Base-by-base conservation (phyloP, 2,329 filamentous ascomycete species). In the Ascosphaera pollenicola region DNA sequence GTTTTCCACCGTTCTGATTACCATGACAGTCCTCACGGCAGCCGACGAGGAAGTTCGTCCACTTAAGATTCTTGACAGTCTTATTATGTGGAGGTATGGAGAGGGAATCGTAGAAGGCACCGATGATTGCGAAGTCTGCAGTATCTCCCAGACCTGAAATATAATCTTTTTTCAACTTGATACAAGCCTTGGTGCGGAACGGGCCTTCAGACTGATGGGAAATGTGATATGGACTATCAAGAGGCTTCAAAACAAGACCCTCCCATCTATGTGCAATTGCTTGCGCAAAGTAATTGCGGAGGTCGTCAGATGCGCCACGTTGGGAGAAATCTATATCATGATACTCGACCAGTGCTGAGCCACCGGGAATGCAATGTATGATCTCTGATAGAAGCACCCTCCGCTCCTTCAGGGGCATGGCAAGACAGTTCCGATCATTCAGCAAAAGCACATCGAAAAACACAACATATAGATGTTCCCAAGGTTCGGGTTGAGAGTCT, bases 121-220 rank as follows among this genome's bases (percentile, higher is more conserved):
- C 84, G 2, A 93, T 61, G 2, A 87, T 66, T 2, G 78, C 75
- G 51, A 93, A 80, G 53, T 93, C 85, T 8, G 79, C 79, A 21
- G 83, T 72, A 43, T 91, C 84, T 1, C 83, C 82, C 51, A 87
- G 71, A 2, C 73, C 73, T 18, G 68, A 65, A 30, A 92, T 69
- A 48, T 91, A 92, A 49, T 89, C 81, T 49, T 83, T 83, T 55
- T 93, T 93, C 34, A 93, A 56, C 56, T 93, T 93, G 49, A 93
- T 80, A 52, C 73, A 78, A 28, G 24, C 7, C 7, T 13, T 13
- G 13, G 13, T 13, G 24, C 41, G 60, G 64, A 11, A 61, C 61
- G 2, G 55, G 51, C 42, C 60, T 7, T 32, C n/a, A 4, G 10
- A 15, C 61, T 21, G 63, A 44, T 47, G 57, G 47, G 47, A 36